Evolutionary conservation across 2,329 filamentous ascomycete genomes (phyloP).

Genomic region (Arthrobotrys musiformis): DNA sequence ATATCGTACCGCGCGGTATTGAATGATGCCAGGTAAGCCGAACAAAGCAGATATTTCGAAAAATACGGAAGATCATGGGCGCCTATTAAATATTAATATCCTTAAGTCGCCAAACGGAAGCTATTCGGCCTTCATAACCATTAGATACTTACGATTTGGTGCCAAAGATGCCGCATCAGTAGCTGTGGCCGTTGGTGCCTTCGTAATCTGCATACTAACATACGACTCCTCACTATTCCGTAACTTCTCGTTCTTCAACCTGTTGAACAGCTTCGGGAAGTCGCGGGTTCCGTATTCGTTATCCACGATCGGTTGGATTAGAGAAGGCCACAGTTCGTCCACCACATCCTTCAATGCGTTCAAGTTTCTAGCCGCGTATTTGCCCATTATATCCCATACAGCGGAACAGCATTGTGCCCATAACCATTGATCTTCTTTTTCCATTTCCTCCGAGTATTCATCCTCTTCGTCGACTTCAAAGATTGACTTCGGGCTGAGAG

Average conservation of each 20-base stretch:
- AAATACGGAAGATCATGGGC: conserved; percentile 73
- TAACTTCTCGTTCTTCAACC: conserved; percentile 59
- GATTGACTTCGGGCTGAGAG: conserved; percentile 64
- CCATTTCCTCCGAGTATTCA: conserved; percentile 63
- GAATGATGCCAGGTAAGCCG: conserved; percentile 83
- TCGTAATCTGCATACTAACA: conserved; percentile 28
- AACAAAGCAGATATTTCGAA: conserved; percentile 77
- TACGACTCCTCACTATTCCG: conserved; percentile 54
- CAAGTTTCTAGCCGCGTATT: conserved; percentile 82
- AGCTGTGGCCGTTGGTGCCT: background rate
- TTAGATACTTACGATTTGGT: conserved; percentile 13
- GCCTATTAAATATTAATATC: conserved; percentile 56
- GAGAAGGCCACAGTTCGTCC: conserved; percentile 82
- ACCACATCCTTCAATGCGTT: conserved; percentile 77
- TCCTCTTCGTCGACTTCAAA: conserved; percentile 50
- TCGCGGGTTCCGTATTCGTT: conserved; percentile 81
- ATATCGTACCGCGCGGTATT: conserved; percentile 79
- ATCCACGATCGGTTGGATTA: conserved; percentile 79
- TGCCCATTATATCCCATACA: conserved; percentile 86
- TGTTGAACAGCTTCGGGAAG: conserved; percentile 82
- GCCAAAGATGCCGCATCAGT: background rate
- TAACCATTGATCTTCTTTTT: conserved; percentile 69
- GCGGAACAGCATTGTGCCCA: conserved; percentile 84
- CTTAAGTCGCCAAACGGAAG: background rate
- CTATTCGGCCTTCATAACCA: background rate